Percentiles rank a stretch among this genome's conserved stretches.
These are phyloP conservation scores for Pseudopithomyces chartarum DNA, from an alignment of 2,329 filamentous ascomycete species.

Conservation along the genomic window DNA sequence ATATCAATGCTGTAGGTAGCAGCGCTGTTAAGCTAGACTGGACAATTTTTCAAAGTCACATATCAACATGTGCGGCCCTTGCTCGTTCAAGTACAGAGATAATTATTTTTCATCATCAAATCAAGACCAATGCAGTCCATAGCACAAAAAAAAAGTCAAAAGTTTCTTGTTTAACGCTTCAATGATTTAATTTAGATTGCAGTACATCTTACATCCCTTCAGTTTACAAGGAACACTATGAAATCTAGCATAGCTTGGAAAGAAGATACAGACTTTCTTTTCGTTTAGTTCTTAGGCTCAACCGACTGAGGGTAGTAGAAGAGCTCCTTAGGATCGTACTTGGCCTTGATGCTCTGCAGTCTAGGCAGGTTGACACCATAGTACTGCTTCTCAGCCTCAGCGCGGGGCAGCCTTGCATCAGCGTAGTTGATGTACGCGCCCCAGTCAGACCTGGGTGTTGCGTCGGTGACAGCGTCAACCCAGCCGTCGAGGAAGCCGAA, in stretches of 20 bases:
- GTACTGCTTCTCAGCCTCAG: conserved; percentile 50
- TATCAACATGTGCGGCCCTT: no score
- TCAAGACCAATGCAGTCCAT: no score
- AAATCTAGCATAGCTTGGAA: neutral
- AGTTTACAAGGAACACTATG: neutral
- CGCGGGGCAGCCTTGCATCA: conserved; percentile 48
- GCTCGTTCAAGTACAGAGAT: no score
- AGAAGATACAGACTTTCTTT: neutral
- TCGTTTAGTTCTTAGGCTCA: conserved; percentile 8
- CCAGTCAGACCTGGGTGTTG: conserved; percentile 34
- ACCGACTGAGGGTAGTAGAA: conserved; percentile 18
- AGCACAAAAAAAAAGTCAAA: neutral
- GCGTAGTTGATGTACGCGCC: conserved; percentile 57
- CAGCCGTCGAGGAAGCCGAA: conserved; percentile 44
- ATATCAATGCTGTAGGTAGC: no score
- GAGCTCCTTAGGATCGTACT: conserved; percentile 35
- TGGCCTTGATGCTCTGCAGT: conserved; percentile 36
- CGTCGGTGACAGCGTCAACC: conserved; percentile 32
- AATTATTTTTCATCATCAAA: no score
- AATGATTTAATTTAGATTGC: neutral
- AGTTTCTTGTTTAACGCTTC: neutral
- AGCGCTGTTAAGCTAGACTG: no score
- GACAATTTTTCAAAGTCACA: no score
- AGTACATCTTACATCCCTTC: neutral
- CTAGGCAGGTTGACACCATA: conserved; percentile 38